Conservation (phyloP, 1,284 basidiomycete genomes). For the Golubevia sp. region DNA sequence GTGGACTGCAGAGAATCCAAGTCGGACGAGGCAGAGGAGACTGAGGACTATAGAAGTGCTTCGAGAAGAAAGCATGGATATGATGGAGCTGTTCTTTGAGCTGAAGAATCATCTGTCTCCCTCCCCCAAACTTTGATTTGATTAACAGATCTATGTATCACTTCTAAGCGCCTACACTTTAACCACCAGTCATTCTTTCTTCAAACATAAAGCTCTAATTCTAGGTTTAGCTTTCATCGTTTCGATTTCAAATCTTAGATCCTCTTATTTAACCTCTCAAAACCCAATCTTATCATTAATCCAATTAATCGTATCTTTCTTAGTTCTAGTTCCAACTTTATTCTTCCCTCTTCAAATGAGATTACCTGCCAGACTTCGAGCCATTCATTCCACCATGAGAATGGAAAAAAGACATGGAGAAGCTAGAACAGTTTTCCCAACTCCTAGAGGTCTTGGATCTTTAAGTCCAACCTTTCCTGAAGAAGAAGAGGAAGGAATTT, state of each 20-base stretch:
- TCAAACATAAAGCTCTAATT: slow-evolving; percentile 43
- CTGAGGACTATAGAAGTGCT: no score
- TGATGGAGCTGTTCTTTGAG: no score
- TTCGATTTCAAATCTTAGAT: slow-evolving; percentile 43
- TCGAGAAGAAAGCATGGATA: no score
- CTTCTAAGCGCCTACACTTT: slow-evolving; percentile 31
- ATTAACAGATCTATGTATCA: slow-evolving; percentile 28
- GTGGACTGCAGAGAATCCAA: neutral
- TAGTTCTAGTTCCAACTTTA: slow-evolving; percentile 28
- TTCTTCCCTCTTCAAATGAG: slow-evolving; percentile 39
- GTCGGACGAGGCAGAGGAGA: no score
- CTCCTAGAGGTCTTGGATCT: slow-evolving; percentile 20
- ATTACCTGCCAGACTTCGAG: slow-evolving; percentile 34
- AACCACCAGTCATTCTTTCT: slow-evolving; percentile 27
- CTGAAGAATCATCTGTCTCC: no score
- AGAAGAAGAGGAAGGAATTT: no score
- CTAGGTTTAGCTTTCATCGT: slow-evolving; percentile 29
- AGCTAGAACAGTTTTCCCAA: slow-evolving; percentile 47
- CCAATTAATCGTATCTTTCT: slow-evolving; percentile 21
- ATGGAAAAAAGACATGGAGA: slow-evolving; percentile 32
- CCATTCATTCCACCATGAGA: slow-evolving; percentile 50
- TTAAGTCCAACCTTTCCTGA: no score
- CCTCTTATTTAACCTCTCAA: slow-evolving; percentile 18
- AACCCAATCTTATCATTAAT: slow-evolving; percentile 18
- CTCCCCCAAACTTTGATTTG: neutral